These are phyloP conservation scores for Colletotrichum acutatum DNA, from an alignment of 2,329 filamentous ascomycete genomes.

Conservation along the genomic window DNA sequence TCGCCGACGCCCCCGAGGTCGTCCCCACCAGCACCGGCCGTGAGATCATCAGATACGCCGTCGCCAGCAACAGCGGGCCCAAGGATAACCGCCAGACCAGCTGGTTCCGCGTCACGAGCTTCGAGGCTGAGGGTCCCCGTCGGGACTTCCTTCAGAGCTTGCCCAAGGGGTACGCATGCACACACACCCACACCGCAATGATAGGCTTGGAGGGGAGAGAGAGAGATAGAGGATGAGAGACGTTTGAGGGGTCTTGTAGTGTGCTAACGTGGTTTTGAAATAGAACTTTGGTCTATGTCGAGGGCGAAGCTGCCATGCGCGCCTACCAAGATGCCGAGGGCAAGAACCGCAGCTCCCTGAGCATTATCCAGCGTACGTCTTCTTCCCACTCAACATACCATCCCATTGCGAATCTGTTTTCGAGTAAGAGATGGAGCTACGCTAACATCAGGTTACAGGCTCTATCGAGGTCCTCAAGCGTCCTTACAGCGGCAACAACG, in stretches of 20 bases:
- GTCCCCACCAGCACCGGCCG: conserved; percentile 75
- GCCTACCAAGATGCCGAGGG: conserved; percentile 77
- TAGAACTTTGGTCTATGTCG: conserved; percentile 78
- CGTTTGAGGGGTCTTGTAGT: no score
- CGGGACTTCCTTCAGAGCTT: conserved; percentile 79
- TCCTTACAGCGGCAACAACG: conserved; percentile 41
- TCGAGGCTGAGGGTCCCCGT: conserved; percentile 72
- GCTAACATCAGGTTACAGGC: conserved; percentile 46
- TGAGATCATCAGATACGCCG: conserved; percentile 80
- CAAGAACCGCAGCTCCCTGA: conserved; percentile 72
- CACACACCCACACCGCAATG: background rate
- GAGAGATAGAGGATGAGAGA: background rate
- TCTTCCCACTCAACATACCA: background rate
- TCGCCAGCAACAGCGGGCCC: conserved; percentile 76
- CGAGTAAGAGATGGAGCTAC: background rate
- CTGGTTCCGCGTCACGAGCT: conserved; percentile 86
- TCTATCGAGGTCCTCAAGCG: conserved; percentile 59
- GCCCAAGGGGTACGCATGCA: conserved; percentile 80
- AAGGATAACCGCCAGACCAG: conserved; percentile 79
- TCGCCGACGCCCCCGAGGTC: conserved; percentile 83
- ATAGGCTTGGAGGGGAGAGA: background rate
- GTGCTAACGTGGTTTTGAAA: conserved; percentile 21
- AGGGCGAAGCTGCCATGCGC: conserved; percentile 81
- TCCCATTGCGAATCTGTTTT: background rate
- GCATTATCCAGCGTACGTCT: conserved; percentile 81